Evolutionary conservation across 306 rosid genomes (phyloP), one percentile per base, ranked within the genome.

Genomic region (Vigna hirtella): DNA sequence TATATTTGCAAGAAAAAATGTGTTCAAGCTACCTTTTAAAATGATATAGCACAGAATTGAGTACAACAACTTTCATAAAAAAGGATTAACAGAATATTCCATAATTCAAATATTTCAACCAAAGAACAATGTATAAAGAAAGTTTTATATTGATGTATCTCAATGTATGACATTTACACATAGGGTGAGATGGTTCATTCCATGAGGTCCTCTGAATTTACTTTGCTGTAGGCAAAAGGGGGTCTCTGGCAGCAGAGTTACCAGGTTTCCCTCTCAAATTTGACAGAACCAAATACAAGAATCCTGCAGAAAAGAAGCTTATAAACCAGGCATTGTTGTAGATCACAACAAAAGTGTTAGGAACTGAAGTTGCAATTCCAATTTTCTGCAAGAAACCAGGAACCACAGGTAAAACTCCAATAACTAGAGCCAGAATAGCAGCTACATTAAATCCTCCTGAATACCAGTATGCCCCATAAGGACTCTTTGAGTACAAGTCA

Each of bases 311-410:
- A 91, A 95, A 92, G 82, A 89, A 86, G 81, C 97, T 91, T 32
- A 91, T 40, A 81, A 95, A 95, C 98, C 98, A 95, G 32, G 98
- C 98, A 83, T 88, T 95, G 77, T 86, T 87, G 79, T 95, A 95
- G 24, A 95, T 83, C 43, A 86, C 82, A 65, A 74, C 85, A 83
- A 86, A 92, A 8, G 28, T 10, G 1, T 79, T 6, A 5, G 96
- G 82, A 77, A 92, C 43, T 3, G 88, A 81, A 47, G 81, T 79
- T 48, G 67, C 45, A 17, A 85, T 1, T n/a, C 91, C 95, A 86
- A 90, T 75, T 76, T 89, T 94, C 49, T 87, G 85, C 86, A 94
- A 85, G 81, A 94, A 92, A 24, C 98, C 98, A 2, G 98, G 97
- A 73, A 90, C 53, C 15, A 92, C 95, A 0, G 97, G 97, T 79